Evolutionary conservation across 805 yeast genomes (phyloP), one percentile per base, ranked within the genome.

Genomic region (Brettanomyces custersianus): DNA sequence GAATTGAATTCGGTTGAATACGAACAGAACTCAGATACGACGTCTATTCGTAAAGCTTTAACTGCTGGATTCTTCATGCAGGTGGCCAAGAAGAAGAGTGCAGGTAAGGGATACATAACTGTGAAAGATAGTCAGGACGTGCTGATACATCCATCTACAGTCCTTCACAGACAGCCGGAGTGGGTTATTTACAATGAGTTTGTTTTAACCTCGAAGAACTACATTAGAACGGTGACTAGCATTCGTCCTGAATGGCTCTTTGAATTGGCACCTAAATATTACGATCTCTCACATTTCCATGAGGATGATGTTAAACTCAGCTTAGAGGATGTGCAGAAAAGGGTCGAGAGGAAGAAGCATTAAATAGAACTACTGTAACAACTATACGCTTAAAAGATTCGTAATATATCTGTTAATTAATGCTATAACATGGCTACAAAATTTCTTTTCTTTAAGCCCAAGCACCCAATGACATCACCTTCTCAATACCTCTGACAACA

Each of bases 61-160:
- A 71, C 85, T 4, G 73, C 85, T n/a, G 98, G 98, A 2, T 88
- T 87, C 59, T 92, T 92, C 66, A 88, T 92, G 97, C 98, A 92
- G 65, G 94, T 84, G 37, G 97, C 96, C 23, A 92, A 88, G 64
- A 85, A 84, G 66, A 77, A 75, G 63, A 73, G 82, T n/a, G 78
- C 85, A 26, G 70, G 74, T 29, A 81, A 80, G 50, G 88, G 84
- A n/a, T 90, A 81, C 57, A 71, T 83, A 48, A 92, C 98, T 0
- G 82, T 88, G 34, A 87, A 87, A 60, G 98, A 92, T 60, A 87
- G 88, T 54, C 98, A 92, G 65, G 97, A 90, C 43, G 97, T 90
- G 10, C 62, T 87, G 49, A 70, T 92, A 32, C 98, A 92, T 56
- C 98, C 98, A 41, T 80, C 92, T 37, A 85, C 96, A 2, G 92